A percentile compares a stretch with the other conserved stretches of the same genome.
phyloP scores from a whole-genome alignment of 495 filamentous ascomycete species.

The Hypoxylon perforatum region DNA sequence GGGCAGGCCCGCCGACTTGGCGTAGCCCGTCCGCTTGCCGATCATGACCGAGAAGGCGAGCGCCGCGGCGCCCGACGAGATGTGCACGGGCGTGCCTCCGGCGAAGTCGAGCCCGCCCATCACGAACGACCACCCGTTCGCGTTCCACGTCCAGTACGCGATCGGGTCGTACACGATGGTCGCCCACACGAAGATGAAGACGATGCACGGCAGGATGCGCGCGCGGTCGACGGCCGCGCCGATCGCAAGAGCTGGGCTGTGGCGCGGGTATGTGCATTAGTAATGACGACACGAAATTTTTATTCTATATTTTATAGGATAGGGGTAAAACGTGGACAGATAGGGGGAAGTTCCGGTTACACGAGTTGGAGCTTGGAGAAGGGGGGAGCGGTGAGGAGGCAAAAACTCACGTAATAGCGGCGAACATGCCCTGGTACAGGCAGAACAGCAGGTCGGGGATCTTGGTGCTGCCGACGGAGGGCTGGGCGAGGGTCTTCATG shows the following conservation, averaged over 20 bases:
- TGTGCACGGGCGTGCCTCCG: slow-evolving; percentile 88
- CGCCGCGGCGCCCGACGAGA: slow-evolving; percentile 80
- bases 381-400: too few relatives aligned
- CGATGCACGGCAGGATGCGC: slow-evolving; percentile 81
- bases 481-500: slow-evolving; percentile 78
- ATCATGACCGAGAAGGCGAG: slow-evolving; percentile 87
- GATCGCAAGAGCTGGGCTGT: slow-evolving; percentile 78
- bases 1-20: slow-evolving; percentile 76
- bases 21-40: slow-evolving; percentile 82
- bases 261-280: slow-evolving; percentile 16
- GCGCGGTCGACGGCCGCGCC: slow-evolving; percentile 86
- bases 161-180: slow-evolving; percentile 88
- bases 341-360: neutral
- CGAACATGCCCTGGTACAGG: slow-evolving; percentile 92
- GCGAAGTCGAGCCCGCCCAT: slow-evolving; percentile 87
- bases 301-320: too few relatives aligned
- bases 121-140: slow-evolving; percentile 78
- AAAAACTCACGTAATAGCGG: slow-evolving; percentile 75
- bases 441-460: slow-evolving; percentile 92
- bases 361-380: neutral
- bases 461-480: slow-evolving; percentile 80
- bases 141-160: slow-evolving; percentile 94
- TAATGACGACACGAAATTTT: slow-evolving; percentile 1
- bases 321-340: neutral
- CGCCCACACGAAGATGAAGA: slow-evolving; percentile 90